These are phyloP conservation scores for Lachnellula hyalina DNA, from an alignment of 2,329 filamentous ascomycete genomes.

Conservation along the genomic window DNA sequence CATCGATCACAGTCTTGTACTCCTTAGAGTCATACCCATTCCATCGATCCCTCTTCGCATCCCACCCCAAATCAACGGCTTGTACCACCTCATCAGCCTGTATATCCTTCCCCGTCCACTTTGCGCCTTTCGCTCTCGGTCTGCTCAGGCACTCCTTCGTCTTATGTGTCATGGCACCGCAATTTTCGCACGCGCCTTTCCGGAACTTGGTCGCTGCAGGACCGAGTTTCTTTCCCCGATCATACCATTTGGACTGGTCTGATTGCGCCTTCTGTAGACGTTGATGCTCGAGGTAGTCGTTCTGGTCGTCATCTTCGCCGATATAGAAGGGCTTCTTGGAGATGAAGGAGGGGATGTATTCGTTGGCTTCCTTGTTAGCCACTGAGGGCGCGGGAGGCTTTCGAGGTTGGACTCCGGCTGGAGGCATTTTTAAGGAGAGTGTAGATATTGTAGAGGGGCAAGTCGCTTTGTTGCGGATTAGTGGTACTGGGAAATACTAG, in stretches of 20 bases:
- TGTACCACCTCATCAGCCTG: constrained; percentile 86
- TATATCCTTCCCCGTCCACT: constrained; percentile 89
- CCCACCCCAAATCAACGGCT: constrained; percentile 85
- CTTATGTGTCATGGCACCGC: constrained; percentile 94
- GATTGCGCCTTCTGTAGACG: constrained; percentile 64
- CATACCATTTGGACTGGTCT: constrained; percentile 80
- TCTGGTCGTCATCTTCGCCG: constrained; percentile 67
- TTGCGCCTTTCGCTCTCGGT: constrained; percentile 82
- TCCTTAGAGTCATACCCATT: constrained; percentile 93
- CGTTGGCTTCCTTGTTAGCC: constrained; percentile 81
- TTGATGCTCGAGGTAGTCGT: constrained; percentile 95
- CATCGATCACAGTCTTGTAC: constrained; percentile 80
- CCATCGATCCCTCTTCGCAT: constrained; percentile 96
- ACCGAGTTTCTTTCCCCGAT: constrained; percentile 76
- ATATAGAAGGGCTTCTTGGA: constrained; percentile 97
- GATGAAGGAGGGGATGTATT: constrained; percentile 98
- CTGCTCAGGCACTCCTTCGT: constrained; percentile 88
- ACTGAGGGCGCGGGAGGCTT: constrained; percentile 34
- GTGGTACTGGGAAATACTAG: neutral
- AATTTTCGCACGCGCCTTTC: constrained; percentile 98
- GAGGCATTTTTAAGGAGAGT: constrained; percentile 34
- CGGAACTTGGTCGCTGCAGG: constrained; percentile 93
- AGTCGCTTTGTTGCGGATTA: neutral
- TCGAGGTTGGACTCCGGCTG: constrained; percentile 29
- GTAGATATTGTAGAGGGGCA: neutral